Conservation (phyloP, 305 asterid genomes). For the Fraxinus sp. region DNA sequence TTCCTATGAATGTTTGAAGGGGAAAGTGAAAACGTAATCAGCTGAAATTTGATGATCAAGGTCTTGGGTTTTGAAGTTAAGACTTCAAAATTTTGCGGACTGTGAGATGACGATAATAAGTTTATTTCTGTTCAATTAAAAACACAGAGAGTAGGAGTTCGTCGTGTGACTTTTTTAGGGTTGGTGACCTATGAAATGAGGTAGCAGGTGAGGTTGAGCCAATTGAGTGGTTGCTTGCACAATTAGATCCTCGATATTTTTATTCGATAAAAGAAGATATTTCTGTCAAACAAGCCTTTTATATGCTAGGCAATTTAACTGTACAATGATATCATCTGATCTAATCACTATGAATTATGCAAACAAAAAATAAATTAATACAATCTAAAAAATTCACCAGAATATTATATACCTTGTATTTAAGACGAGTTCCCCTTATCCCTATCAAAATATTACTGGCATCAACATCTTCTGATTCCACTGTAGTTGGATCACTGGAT, state of each 20-base stretch:
- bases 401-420: slow-evolving; percentile 57
- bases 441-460: slow-evolving; percentile 63
- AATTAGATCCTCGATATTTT: not conserved
- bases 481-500: slow-evolving; percentile 30
- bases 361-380: slow-evolving; percentile 1
- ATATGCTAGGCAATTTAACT: not conserved
- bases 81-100: not conserved
- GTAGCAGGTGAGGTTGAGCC: not conserved
- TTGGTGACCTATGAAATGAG: not conserved
- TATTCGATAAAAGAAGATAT: not conserved
- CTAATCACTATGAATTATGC: not conserved
- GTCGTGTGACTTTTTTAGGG: not conserved
- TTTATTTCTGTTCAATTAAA: not conserved
- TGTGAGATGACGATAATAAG: not conserved
- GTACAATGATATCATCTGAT: not conserved
- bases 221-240: not conserved
- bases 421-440: slow-evolving; percentile 51
- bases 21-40: not conserved
- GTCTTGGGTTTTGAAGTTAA: not conserved
- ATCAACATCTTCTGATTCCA: slow-evolving; percentile 48
- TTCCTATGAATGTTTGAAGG: slow-evolving; percentile 3
- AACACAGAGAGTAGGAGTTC: not conserved
- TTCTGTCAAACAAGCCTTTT: not conserved
- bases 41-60: not conserved
- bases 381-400: not conserved